Evolutionary conservation across 768 basidiomycete species (phyloP), one percentile per base, ranked within the genome.

Genomic region (Pulveroboletus ravenelii): DNA sequence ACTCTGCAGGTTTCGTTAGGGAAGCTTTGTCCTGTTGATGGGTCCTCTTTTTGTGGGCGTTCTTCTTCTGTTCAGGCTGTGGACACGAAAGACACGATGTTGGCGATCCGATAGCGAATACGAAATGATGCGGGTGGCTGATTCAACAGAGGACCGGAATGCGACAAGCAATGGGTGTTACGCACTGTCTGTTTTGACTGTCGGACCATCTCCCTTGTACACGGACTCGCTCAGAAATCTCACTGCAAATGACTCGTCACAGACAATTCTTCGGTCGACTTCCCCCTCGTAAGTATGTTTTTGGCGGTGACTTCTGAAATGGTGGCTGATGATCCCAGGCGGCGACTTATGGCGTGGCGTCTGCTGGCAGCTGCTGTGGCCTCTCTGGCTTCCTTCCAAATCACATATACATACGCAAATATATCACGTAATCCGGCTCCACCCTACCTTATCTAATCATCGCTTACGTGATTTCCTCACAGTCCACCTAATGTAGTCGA

Each of bases 1-100:
- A 72, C 53, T 75, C 74, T 3, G 67, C 59, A 14, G 67, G 58
- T 54, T 79, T 80, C 73, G 81, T 81, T 64, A 73, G 74, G 5
- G 67, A 57, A 54, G 76, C 75, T 70, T 78, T 80, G 66, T 75
- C 77, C 20, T 54, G 59, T 7, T 58, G 57, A 2, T 66, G 52
- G 8, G 64, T 51, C 60, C 64, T 70, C 62, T 74, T 76, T 62
- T 70, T 74, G 41, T 64, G 69, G 10, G 61, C 34, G 38, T 76
- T 72, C 60, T 69, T 74, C 65, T 70, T 75, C 56, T 74, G 73
- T 17, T 75, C 75, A 17, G 70, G 60, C 68, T 67, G 51, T 20
- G 46, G 48, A 38, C 48, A 53, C 39, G 42, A 41, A 17, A 34
- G 10, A 47, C 23, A 45, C 41, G 45, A 51, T 46, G 50, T 34